Evolutionary conservation across 2,329 filamentous ascomycete species (phyloP).

Genomic region (Kalmusia sp.): DNA sequence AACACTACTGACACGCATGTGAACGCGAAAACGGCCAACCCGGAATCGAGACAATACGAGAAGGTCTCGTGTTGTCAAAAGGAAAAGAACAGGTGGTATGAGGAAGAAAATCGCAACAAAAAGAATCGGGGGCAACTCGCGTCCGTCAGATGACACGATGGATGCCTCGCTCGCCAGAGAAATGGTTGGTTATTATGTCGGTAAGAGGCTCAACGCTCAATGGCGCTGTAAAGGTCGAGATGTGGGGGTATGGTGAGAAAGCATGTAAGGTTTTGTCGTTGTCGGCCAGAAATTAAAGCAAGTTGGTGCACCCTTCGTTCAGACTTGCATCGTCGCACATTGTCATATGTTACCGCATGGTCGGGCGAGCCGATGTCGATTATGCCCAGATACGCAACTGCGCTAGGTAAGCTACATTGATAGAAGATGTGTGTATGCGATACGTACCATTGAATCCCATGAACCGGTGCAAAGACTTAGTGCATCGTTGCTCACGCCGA

Average conservation of each 20-base stretch:
- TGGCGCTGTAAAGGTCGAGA: constrained; percentile 26
- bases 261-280: constrained; percentile 33
- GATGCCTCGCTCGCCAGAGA: constrained; percentile 35
- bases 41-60: constrained; percentile 20
- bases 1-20: constrained; percentile 22
- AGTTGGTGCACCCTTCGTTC: constrained; percentile 37
- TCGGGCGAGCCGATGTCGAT: constrained; percentile 24
- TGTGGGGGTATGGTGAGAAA: constrained; percentile 39
- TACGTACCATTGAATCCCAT: constrained; percentile 96
- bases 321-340: constrained; percentile 41
- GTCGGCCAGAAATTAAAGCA: constrained; percentile 31
- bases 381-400: constrained; percentile 63
- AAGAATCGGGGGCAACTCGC: constrained; percentile 39
- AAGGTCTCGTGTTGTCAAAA: constrained; percentile 26
- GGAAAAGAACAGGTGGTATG: constrained; percentile 42
- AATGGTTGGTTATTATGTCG: constrained; percentile 40
- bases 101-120: constrained; percentile 32
- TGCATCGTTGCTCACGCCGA: constrained; percentile 98
- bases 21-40: constrained; percentile 37
- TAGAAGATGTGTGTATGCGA: constrained; percentile 9
- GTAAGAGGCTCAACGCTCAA: constrained; percentile 27
- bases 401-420: constrained; percentile 29
- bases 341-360: constrained; percentile 26
- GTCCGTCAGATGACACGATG: constrained; percentile 34
- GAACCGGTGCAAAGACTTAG: constrained; percentile 99